Conservation (phyloP, 139 green algal species). For the Asterochloris sp. region DNA sequence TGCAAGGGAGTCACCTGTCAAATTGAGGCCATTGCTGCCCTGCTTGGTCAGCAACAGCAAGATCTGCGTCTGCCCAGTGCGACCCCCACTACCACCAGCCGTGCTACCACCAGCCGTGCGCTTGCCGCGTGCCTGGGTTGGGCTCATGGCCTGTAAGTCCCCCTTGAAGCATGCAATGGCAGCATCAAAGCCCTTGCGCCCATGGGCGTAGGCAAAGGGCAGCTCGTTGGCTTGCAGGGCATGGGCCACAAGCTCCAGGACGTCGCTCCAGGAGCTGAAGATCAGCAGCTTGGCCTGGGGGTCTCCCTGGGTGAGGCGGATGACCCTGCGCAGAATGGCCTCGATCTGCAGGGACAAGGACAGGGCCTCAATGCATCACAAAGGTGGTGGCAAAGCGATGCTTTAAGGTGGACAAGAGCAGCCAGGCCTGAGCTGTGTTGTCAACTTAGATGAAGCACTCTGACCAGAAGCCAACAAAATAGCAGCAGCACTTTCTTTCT, state of each 20-base stretch:
- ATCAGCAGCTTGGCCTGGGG: conserved; percentile 62
- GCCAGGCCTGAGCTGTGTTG: too few relatives aligned
- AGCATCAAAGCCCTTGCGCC: conserved; percentile 38
- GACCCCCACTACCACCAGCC: too few relatives aligned
- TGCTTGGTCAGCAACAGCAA: conserved; percentile 74
- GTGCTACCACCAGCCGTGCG: too few relatives aligned
- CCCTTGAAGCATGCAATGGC: conserved; percentile 53
- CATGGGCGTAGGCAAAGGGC: conserved; percentile 33
- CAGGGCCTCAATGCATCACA: background rate
- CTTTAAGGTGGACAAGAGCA: too few relatives aligned
- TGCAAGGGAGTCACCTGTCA: conserved; percentile 35
- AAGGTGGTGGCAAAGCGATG: background rate
- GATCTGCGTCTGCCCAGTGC: conserved; percentile 27
- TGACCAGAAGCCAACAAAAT: too few relatives aligned
- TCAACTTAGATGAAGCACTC: too few relatives aligned
- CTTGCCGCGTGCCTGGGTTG: too few relatives aligned
- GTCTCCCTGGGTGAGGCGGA: conserved; percentile 39
- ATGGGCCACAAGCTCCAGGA: conserved; percentile 68
- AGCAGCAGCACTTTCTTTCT: too few relatives aligned
- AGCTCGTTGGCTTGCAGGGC: conserved; percentile 50
- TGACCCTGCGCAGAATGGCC: conserved; percentile 69
- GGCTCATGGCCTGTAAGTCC: too few relatives aligned
- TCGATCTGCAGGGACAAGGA: conserved; percentile 47
- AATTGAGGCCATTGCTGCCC: conserved; percentile 72
- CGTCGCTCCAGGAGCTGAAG: conserved; percentile 78